phyloP scores from a whole-genome alignment of 257 asterid genomes.

The Nicotiana tomentosiformis region DNA sequence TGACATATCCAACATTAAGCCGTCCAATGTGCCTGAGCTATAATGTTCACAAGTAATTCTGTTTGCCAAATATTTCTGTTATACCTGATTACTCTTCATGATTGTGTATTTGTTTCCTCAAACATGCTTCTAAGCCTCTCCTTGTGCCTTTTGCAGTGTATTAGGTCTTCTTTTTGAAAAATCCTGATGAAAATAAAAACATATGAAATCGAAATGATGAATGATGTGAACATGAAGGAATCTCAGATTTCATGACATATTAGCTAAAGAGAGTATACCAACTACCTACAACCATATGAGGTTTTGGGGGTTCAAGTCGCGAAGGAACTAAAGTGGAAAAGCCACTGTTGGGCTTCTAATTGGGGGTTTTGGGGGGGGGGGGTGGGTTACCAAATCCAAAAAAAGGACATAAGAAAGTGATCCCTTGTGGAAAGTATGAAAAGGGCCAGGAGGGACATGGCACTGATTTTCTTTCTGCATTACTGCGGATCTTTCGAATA shows the following conservation, averaged over 20 bases:
- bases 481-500: background rate
- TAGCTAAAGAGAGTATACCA: background rate
- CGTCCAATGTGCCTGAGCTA: background rate
- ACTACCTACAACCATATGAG: background rate
- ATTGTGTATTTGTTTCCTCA: slow-evolving; percentile 1
- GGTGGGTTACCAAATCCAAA: background rate
- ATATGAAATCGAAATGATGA: background rate
- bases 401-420: background rate
- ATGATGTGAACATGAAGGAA: background rate
- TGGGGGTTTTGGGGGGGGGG: background rate
- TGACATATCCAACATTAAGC: background rate
- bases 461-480: background rate
- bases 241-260: background rate
- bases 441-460: background rate
- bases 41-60: background rate
- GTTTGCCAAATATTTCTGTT: background rate
- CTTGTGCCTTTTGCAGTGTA: background rate
- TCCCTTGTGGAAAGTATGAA: background rate
- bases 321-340: background rate
- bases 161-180: background rate
- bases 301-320: background rate
- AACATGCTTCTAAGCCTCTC: background rate
- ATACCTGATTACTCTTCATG: background rate
- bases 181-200: background rate
- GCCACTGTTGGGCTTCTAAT: background rate